These are phyloP conservation scores for Immersiporthe knoxdaviesiana DNA, from an alignment of 2,329 filamentous ascomycete species.

Conservation along the genomic window DNA sequence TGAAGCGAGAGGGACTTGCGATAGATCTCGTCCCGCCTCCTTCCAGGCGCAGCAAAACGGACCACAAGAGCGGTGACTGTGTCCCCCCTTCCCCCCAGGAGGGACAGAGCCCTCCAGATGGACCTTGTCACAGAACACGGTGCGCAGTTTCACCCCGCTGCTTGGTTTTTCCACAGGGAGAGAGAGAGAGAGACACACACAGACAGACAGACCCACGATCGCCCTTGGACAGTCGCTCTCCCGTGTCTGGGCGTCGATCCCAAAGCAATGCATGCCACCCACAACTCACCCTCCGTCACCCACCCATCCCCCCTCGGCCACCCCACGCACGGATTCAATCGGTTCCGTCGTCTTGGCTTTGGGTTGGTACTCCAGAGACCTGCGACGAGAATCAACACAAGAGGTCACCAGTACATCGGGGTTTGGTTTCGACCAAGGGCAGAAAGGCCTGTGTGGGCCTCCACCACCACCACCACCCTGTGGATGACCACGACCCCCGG, in stretches of 20 bases:
- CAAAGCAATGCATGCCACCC: not conserved
- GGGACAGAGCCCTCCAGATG: not conserved
- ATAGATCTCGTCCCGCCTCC: not conserved
- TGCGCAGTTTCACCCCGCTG: not conserved
- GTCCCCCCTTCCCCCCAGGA: not conserved
- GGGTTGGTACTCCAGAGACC: not conserved
- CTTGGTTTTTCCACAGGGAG: not conserved
- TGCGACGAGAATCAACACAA: slow-evolving; percentile 1
- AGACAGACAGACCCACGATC: not conserved
- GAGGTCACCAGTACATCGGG: not conserved
- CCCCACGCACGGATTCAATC: slow-evolving; percentile 1
- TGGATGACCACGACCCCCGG: not conserved
- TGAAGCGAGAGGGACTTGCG: not conserved
- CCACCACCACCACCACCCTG: not conserved
- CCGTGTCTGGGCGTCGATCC: slow-evolving; percentile 7
- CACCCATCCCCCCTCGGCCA: not conserved
- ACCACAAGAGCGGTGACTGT: not conserved
- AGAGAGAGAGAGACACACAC: no score
- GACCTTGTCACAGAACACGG: not conserved
- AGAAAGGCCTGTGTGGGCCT: no score
- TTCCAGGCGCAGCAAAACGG: not conserved
- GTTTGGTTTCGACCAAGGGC: slow-evolving; percentile 7
- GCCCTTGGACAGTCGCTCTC: slow-evolving; percentile 2
- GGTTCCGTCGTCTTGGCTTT: not conserved
- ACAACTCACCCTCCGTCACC: no score